Percentiles rank a stretch among this genome's conserved stretches.
Conservation (phyloP, 768 basidiomycete species). For the Daedalea quercina region DNA sequence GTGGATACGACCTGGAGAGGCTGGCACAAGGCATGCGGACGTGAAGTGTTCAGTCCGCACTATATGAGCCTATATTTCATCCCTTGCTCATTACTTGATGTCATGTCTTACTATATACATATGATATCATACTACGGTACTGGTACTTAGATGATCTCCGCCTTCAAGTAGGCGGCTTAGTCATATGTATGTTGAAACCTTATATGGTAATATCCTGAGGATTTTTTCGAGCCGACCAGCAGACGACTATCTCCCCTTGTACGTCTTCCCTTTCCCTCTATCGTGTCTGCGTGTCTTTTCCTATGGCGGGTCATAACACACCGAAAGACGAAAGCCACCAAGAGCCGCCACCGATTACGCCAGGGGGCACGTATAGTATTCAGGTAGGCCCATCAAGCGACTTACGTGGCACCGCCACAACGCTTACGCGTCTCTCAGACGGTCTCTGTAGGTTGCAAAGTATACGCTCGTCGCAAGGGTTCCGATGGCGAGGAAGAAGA, state of each 20-base stretch:
- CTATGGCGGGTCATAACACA: constrained; percentile 21
- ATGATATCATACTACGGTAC: too few species aligned
- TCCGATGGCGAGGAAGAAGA: constrained; percentile 76
- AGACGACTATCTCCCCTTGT: not conserved
- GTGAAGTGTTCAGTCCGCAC: not conserved
- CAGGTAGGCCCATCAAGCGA: constrained; percentile 43
- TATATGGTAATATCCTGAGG: constrained; percentile 1
- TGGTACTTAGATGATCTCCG: too few species aligned
- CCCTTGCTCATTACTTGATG: too few species aligned
- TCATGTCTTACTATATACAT: not conserved
- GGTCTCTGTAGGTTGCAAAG: constrained; percentile 90
- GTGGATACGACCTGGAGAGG: constrained; percentile 55
- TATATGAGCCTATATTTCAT: too few species aligned
- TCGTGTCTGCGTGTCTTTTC: not conserved
- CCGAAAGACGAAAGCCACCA: constrained; percentile 31
- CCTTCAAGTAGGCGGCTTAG: constrained; percentile 4
- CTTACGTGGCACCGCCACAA: constrained; percentile 15
- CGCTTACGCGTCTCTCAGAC: constrained; percentile 41
- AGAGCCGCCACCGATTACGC: constrained; percentile 58
- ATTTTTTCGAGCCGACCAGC: too few species aligned
- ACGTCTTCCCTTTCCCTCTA: not conserved
- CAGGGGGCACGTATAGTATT: constrained; percentile 71
- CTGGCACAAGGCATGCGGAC: constrained; percentile 30
- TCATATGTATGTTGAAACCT: constrained; percentile 8
- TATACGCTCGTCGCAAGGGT: constrained; percentile 81